These are phyloP conservation scores for Podospora didyma DNA, from an alignment of 495 filamentous ascomycete species.

Conservation along the genomic window DNA sequence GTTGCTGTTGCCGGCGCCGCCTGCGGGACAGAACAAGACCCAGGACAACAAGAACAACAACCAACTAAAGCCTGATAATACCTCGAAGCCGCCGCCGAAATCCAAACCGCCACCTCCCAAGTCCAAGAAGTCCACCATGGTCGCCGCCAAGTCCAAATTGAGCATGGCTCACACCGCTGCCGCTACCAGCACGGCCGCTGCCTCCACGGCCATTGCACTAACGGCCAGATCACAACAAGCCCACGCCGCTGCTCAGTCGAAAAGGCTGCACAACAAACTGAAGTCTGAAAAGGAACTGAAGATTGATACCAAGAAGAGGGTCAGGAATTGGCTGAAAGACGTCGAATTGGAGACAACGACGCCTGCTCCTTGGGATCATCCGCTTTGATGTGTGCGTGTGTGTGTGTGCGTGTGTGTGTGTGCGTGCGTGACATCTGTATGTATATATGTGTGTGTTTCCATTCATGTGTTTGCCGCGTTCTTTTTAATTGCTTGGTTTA, in stretches of 20 bases:
- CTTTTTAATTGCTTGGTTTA: too few species aligned
- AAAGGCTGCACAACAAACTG: slow-evolving; percentile 18
- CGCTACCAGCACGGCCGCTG: neutral
- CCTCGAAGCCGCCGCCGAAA: too few species aligned
- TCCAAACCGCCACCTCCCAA: neutral
- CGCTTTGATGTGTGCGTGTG: neutral
- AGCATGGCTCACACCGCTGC: neutral
- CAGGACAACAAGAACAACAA: too few species aligned
- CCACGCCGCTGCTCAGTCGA: neutral
- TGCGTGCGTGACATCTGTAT: too few species aligned
- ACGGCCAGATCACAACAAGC: neutral
- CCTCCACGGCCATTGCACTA: neutral
- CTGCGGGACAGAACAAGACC: too few species aligned
- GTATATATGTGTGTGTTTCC: too few species aligned
- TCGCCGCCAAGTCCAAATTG: neutral
- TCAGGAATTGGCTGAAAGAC: slow-evolving; percentile 19
- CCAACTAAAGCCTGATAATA: too few species aligned
- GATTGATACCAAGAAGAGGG: slow-evolving; percentile 18
- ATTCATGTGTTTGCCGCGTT: too few species aligned
- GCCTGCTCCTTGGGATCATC: neutral
- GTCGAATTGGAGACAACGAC: slow-evolving; percentile 8
- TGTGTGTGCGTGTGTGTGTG: too few species aligned
- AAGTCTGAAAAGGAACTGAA: slow-evolving; percentile 23
- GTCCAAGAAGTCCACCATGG: neutral
- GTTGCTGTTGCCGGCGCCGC: too few species aligned